These are phyloP conservation scores for Quercus agrifolia DNA, from an alignment of 306 rosid genomes.

Conservation along the genomic window DNA sequence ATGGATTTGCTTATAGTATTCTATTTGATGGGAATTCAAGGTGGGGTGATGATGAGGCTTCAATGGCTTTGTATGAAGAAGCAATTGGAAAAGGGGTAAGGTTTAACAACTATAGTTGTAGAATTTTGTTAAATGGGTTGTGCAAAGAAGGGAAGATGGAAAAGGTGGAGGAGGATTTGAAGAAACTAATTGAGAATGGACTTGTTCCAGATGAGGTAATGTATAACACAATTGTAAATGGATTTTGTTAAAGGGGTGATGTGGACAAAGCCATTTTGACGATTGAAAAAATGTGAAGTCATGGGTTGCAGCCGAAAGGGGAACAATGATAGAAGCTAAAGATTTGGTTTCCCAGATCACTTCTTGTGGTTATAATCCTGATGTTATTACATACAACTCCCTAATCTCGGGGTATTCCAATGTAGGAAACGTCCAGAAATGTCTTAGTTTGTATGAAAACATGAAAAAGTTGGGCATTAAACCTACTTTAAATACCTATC, in stretches of 20 bases:
- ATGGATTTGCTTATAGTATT: slow-evolving; percentile 41
- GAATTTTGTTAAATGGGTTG: slow-evolving; percentile 53
- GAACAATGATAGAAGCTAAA: slow-evolving; percentile 57
- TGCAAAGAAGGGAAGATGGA: slow-evolving; percentile 62
- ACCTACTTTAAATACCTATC: slow-evolving; percentile 61
- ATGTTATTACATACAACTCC: slow-evolving; percentile 77
- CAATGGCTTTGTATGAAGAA: slow-evolving; percentile 27
- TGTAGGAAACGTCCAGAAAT: slow-evolving; percentile 41
- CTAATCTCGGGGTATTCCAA: slow-evolving; percentile 67
- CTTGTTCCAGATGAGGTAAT: slow-evolving; percentile 43
- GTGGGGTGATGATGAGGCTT: slow-evolving; percentile 31
- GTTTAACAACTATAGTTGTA: slow-evolving; percentile 44
- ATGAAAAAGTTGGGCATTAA: slow-evolving; percentile 57
- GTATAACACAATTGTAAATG: slow-evolving; percentile 18
- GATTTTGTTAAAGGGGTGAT: no score
- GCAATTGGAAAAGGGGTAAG: slow-evolving; percentile 25
- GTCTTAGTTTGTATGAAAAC: slow-evolving; percentile 52
- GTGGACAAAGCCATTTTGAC: no score
- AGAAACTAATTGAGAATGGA: slow-evolving; percentile 41
- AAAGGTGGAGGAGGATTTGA: slow-evolving; percentile 56
- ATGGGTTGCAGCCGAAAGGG: slow-evolving; percentile 11
- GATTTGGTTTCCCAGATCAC: slow-evolving; percentile 37
- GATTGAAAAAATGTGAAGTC: no score
- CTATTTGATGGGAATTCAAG: slow-evolving; percentile 47
- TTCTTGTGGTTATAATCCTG: slow-evolving; percentile 46